Percentiles rank a stretch among this genome's conserved stretches.
Conservation (phyloP, 202 grass and related monocot genomes). For the Sporobolus alterniflorus region DNA sequence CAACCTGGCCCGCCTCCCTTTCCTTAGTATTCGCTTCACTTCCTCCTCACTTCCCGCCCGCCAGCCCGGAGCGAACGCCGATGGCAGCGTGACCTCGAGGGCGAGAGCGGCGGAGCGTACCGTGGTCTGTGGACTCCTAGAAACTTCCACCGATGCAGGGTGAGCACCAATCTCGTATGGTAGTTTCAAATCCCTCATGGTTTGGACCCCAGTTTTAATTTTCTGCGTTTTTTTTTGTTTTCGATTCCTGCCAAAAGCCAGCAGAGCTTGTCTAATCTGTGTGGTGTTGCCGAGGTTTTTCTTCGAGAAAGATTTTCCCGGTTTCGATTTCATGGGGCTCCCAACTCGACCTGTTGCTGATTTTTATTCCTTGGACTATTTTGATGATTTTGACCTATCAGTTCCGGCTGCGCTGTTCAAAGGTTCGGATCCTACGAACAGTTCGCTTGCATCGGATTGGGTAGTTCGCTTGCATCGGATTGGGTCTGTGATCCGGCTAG, state of each 20-base stretch:
- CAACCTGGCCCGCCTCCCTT: no score
- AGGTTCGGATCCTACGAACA: background rate
- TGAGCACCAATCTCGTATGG: background rate
- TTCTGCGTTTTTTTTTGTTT: background rate
- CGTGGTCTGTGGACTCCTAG: no score
- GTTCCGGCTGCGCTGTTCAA: background rate
- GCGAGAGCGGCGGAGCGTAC: no score
- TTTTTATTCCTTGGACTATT: background rate
- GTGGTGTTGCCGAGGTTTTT: background rate
- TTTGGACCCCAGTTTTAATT: background rate
- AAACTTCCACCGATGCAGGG: conserved; percentile 7
- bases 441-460: background rate
- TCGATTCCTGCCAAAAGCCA: background rate
- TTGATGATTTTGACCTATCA: conserved; percentile 29
- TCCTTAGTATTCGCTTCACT: no score
- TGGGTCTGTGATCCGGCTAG: background rate
- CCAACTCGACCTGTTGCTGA: background rate
- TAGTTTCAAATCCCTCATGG: background rate
- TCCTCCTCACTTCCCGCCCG: no score
- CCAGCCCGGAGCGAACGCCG: no score
- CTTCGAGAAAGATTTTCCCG: background rate
- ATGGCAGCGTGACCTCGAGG: no score
- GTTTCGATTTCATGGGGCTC: background rate
- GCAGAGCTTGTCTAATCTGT: background rate
- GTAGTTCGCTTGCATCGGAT: background rate